phyloP scores from a whole-genome alignment of 2,329 filamentous ascomycete genomes.

The Phyllosticta citribraziliensis region DNA sequence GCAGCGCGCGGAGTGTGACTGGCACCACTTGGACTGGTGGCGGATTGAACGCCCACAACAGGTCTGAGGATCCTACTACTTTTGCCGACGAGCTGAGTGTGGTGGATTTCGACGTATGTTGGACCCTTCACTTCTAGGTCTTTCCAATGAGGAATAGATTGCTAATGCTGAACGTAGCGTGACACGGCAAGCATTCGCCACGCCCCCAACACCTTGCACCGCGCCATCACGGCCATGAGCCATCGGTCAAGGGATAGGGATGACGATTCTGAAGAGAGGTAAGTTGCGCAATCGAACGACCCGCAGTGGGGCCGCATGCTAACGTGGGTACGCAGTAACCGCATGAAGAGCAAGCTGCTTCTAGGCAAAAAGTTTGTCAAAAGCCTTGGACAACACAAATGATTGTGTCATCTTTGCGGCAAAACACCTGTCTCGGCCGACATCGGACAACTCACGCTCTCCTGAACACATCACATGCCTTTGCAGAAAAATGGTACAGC shows the following conservation, averaged over 20 bases:
- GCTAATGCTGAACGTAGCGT: not conserved
- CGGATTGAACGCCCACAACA: not conserved
- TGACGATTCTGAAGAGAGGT: constrained; percentile 16
- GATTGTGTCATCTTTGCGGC: not conserved
- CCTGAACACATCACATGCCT: not conserved
- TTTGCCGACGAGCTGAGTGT: constrained; percentile 24
- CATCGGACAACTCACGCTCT: not conserved
- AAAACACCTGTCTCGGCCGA: too few relatives aligned
- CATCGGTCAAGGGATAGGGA: constrained; percentile 10
- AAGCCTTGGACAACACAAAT: not conserved
- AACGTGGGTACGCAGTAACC: not conserved
- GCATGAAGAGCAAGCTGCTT: constrained; percentile 14
- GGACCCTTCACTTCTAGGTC: not conserved
- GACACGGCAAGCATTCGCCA: constrained; percentile 20
- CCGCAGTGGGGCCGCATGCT: not conserved
- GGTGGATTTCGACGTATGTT: not conserved
- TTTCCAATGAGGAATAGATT: not conserved
- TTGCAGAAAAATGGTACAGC: not conserved
- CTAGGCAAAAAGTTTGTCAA: constrained; percentile 15
- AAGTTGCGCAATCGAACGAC: constrained; percentile 1
- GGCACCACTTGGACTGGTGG: not conserved
- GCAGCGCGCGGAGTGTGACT: constrained; percentile 3
- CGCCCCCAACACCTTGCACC: constrained; percentile 24
- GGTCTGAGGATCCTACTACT: not conserved
- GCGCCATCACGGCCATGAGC: constrained; percentile 21